A percentile compares a stretch with the other conserved stretches of the same genome.
These are phyloP conservation scores for Neofusicoccum sp. DNA, from an alignment of 2,329 filamentous ascomycete species.

Conservation along the genomic window DNA sequence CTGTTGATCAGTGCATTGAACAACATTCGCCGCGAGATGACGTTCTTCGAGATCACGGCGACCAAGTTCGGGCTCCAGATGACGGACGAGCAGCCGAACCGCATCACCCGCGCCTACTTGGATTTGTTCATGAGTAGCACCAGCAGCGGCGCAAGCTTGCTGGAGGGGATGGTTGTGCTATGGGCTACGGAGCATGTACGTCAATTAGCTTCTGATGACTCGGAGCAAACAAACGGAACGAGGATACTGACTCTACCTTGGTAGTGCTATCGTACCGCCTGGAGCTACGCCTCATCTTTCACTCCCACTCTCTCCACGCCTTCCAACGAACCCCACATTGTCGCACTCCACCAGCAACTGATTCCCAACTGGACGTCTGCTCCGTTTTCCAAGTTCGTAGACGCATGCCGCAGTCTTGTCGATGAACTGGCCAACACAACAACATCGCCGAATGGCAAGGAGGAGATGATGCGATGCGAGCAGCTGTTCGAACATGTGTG, in stretches of 20 bases:
- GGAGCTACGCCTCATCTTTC: constrained; percentile 52
- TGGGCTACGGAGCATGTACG: constrained; percentile 72
- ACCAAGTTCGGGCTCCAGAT: constrained; percentile 61
- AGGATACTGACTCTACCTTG: neutral
- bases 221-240: neutral
- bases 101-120: constrained; percentile 58
- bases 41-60: constrained; percentile 68
- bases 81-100: constrained; percentile 45
- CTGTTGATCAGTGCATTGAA: constrained; percentile 66
- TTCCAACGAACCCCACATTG: constrained; percentile 46
- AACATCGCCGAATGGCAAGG: constrained; percentile 49
- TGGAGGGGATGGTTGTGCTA: constrained; percentile 73
- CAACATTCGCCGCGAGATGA: constrained; percentile 68
- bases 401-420: constrained; percentile 51
- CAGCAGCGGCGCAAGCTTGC: constrained; percentile 53
- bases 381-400: constrained; percentile 53
- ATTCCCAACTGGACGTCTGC: constrained; percentile 56
- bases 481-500: constrained; percentile 51
- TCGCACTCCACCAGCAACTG: constrained; percentile 52
- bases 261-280: constrained; percentile 51
- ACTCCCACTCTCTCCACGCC: constrained; percentile 41
- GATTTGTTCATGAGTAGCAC: constrained; percentile 62
- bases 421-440: constrained; percentile 54
- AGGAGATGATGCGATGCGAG: constrained; percentile 52
- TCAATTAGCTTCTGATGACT: neutral